These are phyloP conservation scores for Capronia epimyces DNA, from an alignment of 2,329 filamentous ascomycete species.

Conservation along the genomic window DNA sequence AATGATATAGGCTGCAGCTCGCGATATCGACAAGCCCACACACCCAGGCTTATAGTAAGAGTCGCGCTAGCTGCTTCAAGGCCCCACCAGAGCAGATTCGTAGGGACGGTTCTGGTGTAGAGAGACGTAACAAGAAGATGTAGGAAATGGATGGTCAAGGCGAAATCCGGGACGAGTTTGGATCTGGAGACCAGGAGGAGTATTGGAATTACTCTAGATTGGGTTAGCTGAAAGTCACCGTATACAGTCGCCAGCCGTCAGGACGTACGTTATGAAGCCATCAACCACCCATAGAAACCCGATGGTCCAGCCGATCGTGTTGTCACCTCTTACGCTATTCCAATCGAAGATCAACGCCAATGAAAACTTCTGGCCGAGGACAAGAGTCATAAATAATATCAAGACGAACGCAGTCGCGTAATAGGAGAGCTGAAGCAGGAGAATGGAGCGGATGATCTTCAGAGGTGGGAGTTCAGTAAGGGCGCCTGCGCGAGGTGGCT, in stretches of 20 bases:
- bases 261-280: conserved; percentile 57
- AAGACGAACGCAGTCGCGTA: conserved; percentile 58
- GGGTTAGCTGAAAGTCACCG: neutral
- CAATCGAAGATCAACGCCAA: conserved; percentile 59
- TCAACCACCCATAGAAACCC: conserved; percentile 64
- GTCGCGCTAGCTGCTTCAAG: conserved; percentile 56
- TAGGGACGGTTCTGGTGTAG: conserved; percentile 71
- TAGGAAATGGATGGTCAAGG: conserved; percentile 77
- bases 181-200: conserved; percentile 78
- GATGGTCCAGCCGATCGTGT: conserved; percentile 64
- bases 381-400: conserved; percentile 62
- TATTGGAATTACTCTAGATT: conserved; percentile 68
- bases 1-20: conserved; percentile 87
- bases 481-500: conserved; percentile 60
- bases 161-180: conserved; percentile 93
- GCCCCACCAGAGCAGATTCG: conserved; percentile 80
- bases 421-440: conserved; percentile 59
- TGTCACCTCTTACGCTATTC: conserved; percentile 60
- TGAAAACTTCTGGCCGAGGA: conserved; percentile 57
- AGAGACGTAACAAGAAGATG: conserved; percentile 72
- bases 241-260: neutral
- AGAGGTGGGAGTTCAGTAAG: conserved; percentile 62
- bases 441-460: conserved; percentile 62
- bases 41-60: conserved; percentile 65
- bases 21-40: conserved; percentile 87